Conservation (phyloP, 805 yeast genomes). For the Pichia gijzeniarum region DNA sequence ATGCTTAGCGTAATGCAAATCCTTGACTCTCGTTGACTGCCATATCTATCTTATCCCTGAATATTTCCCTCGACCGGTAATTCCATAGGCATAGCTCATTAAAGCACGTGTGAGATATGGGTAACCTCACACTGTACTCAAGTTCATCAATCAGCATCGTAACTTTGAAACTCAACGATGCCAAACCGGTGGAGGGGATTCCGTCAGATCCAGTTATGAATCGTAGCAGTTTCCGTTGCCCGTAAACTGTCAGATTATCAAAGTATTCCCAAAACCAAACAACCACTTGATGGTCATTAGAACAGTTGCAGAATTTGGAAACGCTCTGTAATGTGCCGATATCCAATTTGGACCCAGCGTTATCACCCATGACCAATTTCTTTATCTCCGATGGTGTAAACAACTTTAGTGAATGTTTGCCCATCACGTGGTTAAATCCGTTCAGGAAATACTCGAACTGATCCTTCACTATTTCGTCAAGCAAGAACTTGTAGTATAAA, state of each 20-base stretch:
- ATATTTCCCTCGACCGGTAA: slow-evolving; percentile 49
- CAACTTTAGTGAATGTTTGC: slow-evolving; percentile 72
- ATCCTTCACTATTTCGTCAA: slow-evolving; percentile 45
- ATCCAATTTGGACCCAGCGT: slow-evolving; percentile 47
- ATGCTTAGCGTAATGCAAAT: slow-evolving; percentile 45
- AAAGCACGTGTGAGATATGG: slow-evolving; percentile 91
- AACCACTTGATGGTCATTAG: slow-evolving; percentile 34
- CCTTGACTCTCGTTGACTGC: slow-evolving; percentile 83
- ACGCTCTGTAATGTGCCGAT: slow-evolving; percentile 59
- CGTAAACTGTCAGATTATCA: slow-evolving; percentile 34
- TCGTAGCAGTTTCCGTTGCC: slow-evolving; percentile 57
- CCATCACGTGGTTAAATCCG: slow-evolving; percentile 75
- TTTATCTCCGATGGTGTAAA: slow-evolving; percentile 82
- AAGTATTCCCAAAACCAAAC: slow-evolving; percentile 88
- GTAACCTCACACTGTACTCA: slow-evolving; percentile 44
- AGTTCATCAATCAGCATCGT: slow-evolving; percentile 32
- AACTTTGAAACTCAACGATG: slow-evolving; percentile 67
- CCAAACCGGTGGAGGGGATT: slow-evolving; percentile 87
- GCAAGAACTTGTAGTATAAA: slow-evolving; percentile 52
- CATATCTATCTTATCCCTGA: slow-evolving; percentile 49
- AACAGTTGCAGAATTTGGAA: slow-evolving; percentile 70
- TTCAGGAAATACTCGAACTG: slow-evolving; percentile 53
- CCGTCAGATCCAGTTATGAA: slow-evolving; percentile 91
- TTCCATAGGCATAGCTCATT: slow-evolving; percentile 78
- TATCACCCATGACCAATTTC: slow-evolving; percentile 70